Percentiles rank a stretch among this genome's conserved stretches.
phyloP scores from a whole-genome alignment of 345 rosid species.

The Arabis alpina region DNA sequence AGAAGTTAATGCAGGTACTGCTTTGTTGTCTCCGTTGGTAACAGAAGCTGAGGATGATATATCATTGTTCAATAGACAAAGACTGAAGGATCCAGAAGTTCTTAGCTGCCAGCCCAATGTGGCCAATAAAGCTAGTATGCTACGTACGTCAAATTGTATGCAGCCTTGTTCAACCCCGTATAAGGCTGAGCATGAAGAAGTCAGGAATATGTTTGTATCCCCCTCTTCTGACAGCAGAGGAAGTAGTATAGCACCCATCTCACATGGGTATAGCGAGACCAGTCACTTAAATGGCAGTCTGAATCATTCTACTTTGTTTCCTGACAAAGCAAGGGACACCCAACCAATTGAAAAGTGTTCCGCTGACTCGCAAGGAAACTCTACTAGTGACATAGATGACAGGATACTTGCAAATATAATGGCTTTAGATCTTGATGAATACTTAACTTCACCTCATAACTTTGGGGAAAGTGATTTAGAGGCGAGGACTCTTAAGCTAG shows the following conservation, averaged over 20 bases:
- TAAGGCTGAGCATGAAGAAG: conserved; percentile 39
- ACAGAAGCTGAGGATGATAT: conserved; percentile 68
- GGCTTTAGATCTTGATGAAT: conserved; percentile 77
- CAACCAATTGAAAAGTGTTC: conserved; percentile 31
- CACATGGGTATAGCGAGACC: conserved; percentile 57
- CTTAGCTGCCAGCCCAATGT: conserved; percentile 50
- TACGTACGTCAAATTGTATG: conserved; percentile 48
- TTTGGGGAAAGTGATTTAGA: conserved; percentile 59
- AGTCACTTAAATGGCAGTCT: conserved; percentile 43
- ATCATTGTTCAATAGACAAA: conserved; percentile 70
- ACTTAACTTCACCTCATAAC: conserved; percentile 73
- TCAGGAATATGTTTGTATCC: conserved; percentile 46
- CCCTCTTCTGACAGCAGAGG: conserved; percentile 48
- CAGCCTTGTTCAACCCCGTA: conserved; percentile 55
- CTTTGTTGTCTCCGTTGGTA: conserved; percentile 34
- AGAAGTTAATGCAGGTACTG: conserved; percentile 43
- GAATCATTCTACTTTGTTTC: conserved; percentile 44
- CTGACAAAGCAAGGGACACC: conserved; percentile 47
- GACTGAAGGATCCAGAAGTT: conserved; percentile 80
- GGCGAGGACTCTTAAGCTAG: conserved; percentile 51
- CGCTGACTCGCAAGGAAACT: conserved; percentile 21
- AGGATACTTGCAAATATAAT: conserved; percentile 74
- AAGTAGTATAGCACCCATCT: conserved; percentile 37
- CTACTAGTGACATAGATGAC: conserved; percentile 62
- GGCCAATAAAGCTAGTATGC: conserved; percentile 50